Evolutionary conservation across 225 moss, liverwort and hornwort genomes (phyloP).

Genomic region (Sphagnum contortum): DNA sequence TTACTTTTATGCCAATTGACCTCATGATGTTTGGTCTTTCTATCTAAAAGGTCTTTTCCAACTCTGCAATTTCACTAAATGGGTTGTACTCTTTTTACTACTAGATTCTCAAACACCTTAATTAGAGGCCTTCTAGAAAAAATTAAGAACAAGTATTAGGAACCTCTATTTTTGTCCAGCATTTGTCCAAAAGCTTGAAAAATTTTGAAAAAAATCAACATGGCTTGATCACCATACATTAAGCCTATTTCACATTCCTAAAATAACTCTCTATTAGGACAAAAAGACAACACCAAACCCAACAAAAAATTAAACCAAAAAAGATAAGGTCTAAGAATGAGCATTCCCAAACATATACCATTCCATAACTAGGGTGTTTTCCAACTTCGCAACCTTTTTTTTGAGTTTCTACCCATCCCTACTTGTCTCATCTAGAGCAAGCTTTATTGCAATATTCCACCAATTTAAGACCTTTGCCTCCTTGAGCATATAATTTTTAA

Average conservation of each 20-base stretch:
- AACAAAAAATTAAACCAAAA: too few relatives aligned
- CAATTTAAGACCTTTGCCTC: conserved; percentile 74
- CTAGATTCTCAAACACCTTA: neutral
- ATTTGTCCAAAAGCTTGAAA: too few relatives aligned
- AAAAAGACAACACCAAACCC: too few relatives aligned
- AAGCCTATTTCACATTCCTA: too few relatives aligned
- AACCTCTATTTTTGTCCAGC: too few relatives aligned
- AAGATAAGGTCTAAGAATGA: too few relatives aligned
- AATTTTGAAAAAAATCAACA: too few relatives aligned
- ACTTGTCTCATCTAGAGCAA: conserved; percentile 56
- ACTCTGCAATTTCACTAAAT: conserved; percentile 53
- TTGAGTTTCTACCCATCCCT: conserved; percentile 39
- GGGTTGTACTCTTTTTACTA: conserved; percentile 59
- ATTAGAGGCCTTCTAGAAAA: too few relatives aligned
- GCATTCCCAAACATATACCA: conserved; percentile 20
- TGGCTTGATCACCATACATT: too few relatives aligned
- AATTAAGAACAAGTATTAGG: too few relatives aligned
- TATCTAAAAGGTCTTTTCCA: conserved; percentile 55
- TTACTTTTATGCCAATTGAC: conserved; percentile 15
- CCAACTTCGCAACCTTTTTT: conserved; percentile 53
- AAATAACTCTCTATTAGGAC: too few relatives aligned
- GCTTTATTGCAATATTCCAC: conserved; percentile 50
- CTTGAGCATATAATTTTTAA: conserved; percentile 77
- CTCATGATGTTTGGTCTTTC: conserved; percentile 60
- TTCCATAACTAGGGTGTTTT: conserved; percentile 57